A percentile compares a stretch with the other conserved stretches of the same genome.
phyloP scores from a whole-genome alignment of 2,329 filamentous ascomycete species.

The Colletotrichum eremochloae region DNA sequence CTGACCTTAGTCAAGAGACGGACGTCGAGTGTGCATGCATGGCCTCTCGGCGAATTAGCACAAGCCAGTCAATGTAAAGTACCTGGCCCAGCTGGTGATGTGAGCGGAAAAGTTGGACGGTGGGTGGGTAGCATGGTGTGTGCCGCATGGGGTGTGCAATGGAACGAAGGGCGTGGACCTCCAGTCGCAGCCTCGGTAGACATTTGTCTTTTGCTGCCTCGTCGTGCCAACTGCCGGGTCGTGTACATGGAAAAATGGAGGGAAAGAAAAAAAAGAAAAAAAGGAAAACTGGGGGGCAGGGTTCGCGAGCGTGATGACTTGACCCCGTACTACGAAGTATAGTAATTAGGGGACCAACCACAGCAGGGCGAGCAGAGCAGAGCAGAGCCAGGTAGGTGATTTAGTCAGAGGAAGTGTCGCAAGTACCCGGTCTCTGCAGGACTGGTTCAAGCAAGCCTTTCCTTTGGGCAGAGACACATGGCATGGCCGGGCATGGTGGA shows the following conservation, averaged over 20 bases:
- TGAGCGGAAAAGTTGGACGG: conserved; percentile 23
- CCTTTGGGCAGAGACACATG: conserved; percentile 38
- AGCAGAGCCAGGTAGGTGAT: background rate
- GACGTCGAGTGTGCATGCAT: conserved; percentile 16
- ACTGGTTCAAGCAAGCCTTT: background rate
- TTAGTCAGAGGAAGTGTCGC: conserved; percentile 22
- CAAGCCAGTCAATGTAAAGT: conserved; percentile 17
- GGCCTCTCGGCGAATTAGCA: conserved; percentile 7
- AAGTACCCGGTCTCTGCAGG: conserved; percentile 34
- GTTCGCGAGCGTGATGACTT: conserved; percentile 2
- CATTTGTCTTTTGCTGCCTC: conserved; percentile 16
- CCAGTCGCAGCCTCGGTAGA: conserved; percentile 1
- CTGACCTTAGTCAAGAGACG: conserved; percentile 12
- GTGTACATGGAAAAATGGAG: conserved; percentile 5
- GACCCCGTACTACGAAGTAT: conserved; percentile 12
- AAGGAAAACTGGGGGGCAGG: background rate
- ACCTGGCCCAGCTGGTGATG: conserved; percentile 19
- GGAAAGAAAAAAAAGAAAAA: background rate
- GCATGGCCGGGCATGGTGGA: conserved; percentile 15
- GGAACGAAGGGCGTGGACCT: conserved; percentile 1
- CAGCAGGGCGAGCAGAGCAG: conserved; percentile 11
- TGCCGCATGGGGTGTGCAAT: conserved; percentile 17
- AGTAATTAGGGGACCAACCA: conserved; percentile 15
- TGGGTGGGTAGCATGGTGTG: conserved; percentile 17
- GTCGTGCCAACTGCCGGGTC: conserved; percentile 18